Percentiles rank a stretch among this genome's conserved stretches.
Conservation (phyloP, 768 basidiomycete genomes). For the Harrya chromipes region DNA sequence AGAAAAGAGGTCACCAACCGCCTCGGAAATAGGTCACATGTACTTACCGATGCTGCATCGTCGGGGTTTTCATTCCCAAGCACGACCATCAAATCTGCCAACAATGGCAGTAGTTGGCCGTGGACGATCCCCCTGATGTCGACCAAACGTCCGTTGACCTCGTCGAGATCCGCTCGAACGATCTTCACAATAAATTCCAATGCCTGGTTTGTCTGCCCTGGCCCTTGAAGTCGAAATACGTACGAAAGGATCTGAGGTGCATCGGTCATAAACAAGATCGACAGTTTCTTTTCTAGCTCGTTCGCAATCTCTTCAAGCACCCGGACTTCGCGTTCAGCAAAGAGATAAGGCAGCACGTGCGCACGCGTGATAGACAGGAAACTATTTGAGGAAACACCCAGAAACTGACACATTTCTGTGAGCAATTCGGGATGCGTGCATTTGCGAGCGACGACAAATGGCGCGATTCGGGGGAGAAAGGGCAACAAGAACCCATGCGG, state of each 20-base stretch:
- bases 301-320: conserved; percentile 61
- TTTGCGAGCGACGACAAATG: conserved; percentile 59
- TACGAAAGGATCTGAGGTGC: conserved; percentile 61
- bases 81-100: conserved; percentile 72
- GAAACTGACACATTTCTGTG: conserved; percentile 63
- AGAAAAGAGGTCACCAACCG: conserved; percentile 31
- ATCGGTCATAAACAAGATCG: conserved; percentile 53
- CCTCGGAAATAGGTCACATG: conserved; percentile 15
- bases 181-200: conserved; percentile 60
- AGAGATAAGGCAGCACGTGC: conserved; percentile 66
- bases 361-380: conserved; percentile 65
- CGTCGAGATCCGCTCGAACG: conserved; percentile 46
- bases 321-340: conserved; percentile 55
- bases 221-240: conserved; percentile 57
- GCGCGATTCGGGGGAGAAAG: conserved; percentile 63
- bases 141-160: conserved; percentile 32
- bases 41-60: conserved; percentile 43
- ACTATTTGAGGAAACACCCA: conserved; percentile 51
- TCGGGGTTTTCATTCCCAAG: conserved; percentile 66
- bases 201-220: conserved; percentile 53
- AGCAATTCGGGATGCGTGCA: conserved; percentile 57
- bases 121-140: conserved; percentile 53
- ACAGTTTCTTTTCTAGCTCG: conserved; percentile 44
- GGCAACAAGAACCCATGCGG: conserved; percentile 69
- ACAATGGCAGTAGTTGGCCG: conserved; percentile 63